Base-by-base conservation (phyloP, 805 yeast species). In the Maudiozyma bulderi region DNA sequence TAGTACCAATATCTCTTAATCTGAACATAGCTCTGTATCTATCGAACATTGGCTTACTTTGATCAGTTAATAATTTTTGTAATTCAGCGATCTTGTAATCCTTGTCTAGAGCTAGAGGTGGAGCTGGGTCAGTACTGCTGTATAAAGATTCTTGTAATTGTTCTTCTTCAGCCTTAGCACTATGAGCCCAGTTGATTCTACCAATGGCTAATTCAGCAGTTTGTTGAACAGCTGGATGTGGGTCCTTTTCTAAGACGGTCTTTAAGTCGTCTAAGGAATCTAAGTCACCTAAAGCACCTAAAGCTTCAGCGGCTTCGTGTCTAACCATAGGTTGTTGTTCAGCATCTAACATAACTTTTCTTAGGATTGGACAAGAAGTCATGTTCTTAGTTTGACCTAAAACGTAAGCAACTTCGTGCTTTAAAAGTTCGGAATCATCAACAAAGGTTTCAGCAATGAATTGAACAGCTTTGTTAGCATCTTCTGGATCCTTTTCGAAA, bases 21-120 rank as follows among this genome's bases (percentile, higher is more conserved):
- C 99, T 80, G 76, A 93, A 93, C 99, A 93, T 93, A 54, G 97
- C 99, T 70, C 99, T 79, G 72, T 93, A 93, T 69, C 99, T 81
- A 70, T 89, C 90, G 65, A 93, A 93, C 56, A 93, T 75, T 13
- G 97, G 86, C 60, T 75, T 76, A 1, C 68, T 65, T 66, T 86
- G 90, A 67, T 88, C 84, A 64, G 86, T 88, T 61, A 93, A 75
- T 50, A 86, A 75, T 33, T 61, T 60, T 61, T 81, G 78, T 58
- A 93, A 75, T 61, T 81, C 81, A 15, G 74, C 81, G 44, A 91
- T 74, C 60, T 82, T 77, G 57, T 78, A 78, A 14, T 74, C 73
- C 44, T 73, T 71, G 46, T 74, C 76, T 43, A 81, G 62, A n/a
- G 96, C 82, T 66, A 93, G 71, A 8, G 99, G 98, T 48, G 99